Base-by-base conservation (phyloP, 441 rosid genomes). In the Manihot esculenta region DNA sequence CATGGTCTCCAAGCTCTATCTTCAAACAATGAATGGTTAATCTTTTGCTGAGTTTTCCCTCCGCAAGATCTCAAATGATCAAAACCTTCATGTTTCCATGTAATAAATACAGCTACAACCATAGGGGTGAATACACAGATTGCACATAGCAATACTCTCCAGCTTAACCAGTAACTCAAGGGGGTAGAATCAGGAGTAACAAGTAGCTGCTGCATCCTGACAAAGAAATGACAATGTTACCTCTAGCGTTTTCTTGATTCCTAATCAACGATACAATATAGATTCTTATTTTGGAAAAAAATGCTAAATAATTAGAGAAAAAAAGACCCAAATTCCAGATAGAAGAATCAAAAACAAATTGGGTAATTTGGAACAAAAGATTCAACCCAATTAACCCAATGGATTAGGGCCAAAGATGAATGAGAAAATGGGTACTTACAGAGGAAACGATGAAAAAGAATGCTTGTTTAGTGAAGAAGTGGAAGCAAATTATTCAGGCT, bases 1-100 rank as follows among this genome's bases (percentile, higher is more conserved):
- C 94, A 90, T 73, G 98, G 91, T 69, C 76, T 89, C 97, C 97
- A 94, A 7, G 93, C 82, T 68, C 87, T 88, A 64, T 89, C 89
- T 30, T 81, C 86, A 72, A 81, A 82, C 45, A 71, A 69, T 1
- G 24, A 64, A 51, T 62, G 68, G 0, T 54, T 65, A 33, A 67
- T 76, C 54, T 68, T 50, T 62, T 74, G 74, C 41, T 83, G 74
- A 65, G 68, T 56, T 71, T 72, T 81, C 23, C 71, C 75, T 75
- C 75, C 65, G 33, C 71, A 75, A 35, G 74, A 56, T 53, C 62
- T 74, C 59, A 75, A 55, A 67, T 70, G 33, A 49, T 62, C 64
- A 20, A 80, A 80, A 15, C 84, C 82, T 81, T 92, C 96, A 75
- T 82, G 55, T 72, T 87, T 90, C 85, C 87, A 78, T 64, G 92